A percentile compares a stretch with the other conserved stretches of the same genome.
These are phyloP conservation scores for Agaricus blazei DNA, from an alignment of 768 basidiomycete genomes.

Conservation along the genomic window DNA sequence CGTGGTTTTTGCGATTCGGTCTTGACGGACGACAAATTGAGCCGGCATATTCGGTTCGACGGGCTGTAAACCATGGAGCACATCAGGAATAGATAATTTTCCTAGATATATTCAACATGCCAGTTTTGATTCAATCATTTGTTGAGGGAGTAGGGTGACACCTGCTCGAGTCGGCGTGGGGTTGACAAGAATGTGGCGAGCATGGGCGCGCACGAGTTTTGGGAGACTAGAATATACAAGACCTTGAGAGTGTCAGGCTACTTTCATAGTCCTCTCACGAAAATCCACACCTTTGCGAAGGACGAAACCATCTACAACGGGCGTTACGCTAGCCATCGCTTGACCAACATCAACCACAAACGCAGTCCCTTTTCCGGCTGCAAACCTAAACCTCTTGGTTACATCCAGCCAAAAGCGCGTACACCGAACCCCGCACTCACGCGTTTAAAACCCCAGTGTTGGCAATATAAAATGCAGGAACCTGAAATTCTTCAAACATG, in stretches of 20 bases:
- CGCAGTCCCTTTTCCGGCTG: conserved; percentile 96
- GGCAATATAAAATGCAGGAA: conserved; percentile 94
- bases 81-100: conserved; percentile 3
- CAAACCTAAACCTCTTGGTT: conserved; percentile 55
- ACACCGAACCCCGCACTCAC: conserved; percentile 37
- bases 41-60: conserved; percentile 68
- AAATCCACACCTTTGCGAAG: conserved; percentile 82
- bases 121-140: conserved; percentile 79
- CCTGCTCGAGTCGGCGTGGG: conserved; percentile 45
- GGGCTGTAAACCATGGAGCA: conserved; percentile 35
- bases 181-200: conserved; percentile 58
- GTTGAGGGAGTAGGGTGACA: conserved; percentile 77
- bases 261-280: not conserved
- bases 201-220: conserved; percentile 74
- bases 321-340: conserved; percentile 84
- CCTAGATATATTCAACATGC: conserved; percentile 29
- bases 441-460: conserved; percentile 93
- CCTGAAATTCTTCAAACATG: conserved; percentile 94
- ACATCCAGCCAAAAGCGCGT: not conserved
- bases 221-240: conserved; percentile 73
- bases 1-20: conserved; percentile 68
- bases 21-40: conserved; percentile 67
- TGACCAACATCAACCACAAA: conserved; percentile 93
- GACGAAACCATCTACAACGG: conserved; percentile 96
- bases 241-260: conserved; percentile 39